phyloP scores from a whole-genome alignment of 768 basidiomycete genomes.

The Boletus speciosus region DNA sequence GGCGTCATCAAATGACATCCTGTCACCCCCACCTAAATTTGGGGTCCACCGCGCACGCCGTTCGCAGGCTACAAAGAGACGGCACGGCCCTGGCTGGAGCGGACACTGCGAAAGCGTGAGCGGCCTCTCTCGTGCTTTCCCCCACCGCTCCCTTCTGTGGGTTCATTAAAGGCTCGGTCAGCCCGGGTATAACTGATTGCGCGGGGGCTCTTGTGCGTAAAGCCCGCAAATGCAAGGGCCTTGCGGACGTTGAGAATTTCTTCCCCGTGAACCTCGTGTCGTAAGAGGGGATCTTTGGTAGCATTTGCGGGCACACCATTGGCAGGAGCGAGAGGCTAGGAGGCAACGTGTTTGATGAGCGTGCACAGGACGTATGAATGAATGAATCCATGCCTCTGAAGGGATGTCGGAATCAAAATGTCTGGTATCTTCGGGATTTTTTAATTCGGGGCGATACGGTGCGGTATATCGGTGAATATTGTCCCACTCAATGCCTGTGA shows the following conservation, averaged over 20 bases:
- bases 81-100: slow-evolving; percentile 69
- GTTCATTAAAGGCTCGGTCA: slow-evolving; percentile 66
- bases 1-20: slow-evolving; percentile 27
- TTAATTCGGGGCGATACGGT: slow-evolving; percentile 86
- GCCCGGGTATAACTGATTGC: slow-evolving; percentile 71
- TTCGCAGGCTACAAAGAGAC: slow-evolving; percentile 67
- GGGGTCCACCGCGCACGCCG: slow-evolving; percentile 29
- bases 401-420: slow-evolving; percentile 97
- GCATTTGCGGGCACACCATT: slow-evolving; percentile 81
- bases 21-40: slow-evolving; percentile 18
- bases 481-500: slow-evolving; percentile 85
- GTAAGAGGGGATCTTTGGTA: slow-evolving; percentile 85
- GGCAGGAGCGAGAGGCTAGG: slow-evolving; percentile 83
- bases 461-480: slow-evolving; percentile 81
- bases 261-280: slow-evolving; percentile 80
- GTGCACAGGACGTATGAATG: slow-evolving; percentile 21
- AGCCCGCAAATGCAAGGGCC: slow-evolving; percentile 85
- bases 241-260: slow-evolving; percentile 89
- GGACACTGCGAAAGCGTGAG: slow-evolving; percentile 56
- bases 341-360: slow-evolving; percentile 30
- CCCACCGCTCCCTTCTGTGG: slow-evolving; percentile 48
- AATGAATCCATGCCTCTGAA: slow-evolving; percentile 61
- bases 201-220: slow-evolving; percentile 87
- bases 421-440: slow-evolving; percentile 78
- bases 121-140: slow-evolving; percentile 59